Evolutionary conservation across 2,329 filamentous ascomycete species (phyloP), one percentile per base, ranked within the genome.

Genomic region (Fusarium sp.): DNA sequence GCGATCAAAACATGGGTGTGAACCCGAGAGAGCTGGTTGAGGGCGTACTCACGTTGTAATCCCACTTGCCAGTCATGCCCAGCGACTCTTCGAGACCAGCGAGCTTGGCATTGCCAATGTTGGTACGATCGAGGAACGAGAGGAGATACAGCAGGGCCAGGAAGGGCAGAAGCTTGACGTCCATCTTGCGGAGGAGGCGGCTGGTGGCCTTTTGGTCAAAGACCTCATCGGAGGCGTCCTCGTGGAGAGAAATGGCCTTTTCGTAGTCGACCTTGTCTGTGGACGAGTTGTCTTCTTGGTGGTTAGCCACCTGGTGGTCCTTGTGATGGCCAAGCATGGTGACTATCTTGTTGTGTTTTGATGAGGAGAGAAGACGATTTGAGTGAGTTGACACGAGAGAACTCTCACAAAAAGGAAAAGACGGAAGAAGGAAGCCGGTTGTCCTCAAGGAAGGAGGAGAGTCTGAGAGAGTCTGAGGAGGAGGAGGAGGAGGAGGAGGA

Each of bases 71-170:
- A 2, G 70, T 69, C 70, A 77, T 72, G 31, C 52, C 56, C 29
- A 74, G 63, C 17, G 66, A 63, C n/a, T 63, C 53, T 42, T 72
- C 70, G 6, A 89, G 74, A 0, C 84, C 83, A 4, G 84, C 85
- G 11, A 88, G 72, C 65, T 80, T 82, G 9, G 86, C 86, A 70
- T 89, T 89, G 15, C 85, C 83, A 38, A 77, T 72, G 60, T 77
- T 77, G 53, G 75, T 69, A 32, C 73, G 71, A 49, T 77, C 75
- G 15, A 77, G 71, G 72, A 85, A 85, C 48, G 80, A 82, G 11
- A 83, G 81, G 2, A 88, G 73, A 61, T 87, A 87, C 15, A 88
- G 78, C 0, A 88, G 69, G 4, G 84, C 80, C 59, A 88, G 80
- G 71, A 86, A 83, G 1, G 85, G 85, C 39, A 88, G 81, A 19